Percentiles rank a stretch among this genome's conserved stretches.
Conservation (phyloP, 2,329 filamentous ascomycete species). For the Phialocephala sp. region DNA sequence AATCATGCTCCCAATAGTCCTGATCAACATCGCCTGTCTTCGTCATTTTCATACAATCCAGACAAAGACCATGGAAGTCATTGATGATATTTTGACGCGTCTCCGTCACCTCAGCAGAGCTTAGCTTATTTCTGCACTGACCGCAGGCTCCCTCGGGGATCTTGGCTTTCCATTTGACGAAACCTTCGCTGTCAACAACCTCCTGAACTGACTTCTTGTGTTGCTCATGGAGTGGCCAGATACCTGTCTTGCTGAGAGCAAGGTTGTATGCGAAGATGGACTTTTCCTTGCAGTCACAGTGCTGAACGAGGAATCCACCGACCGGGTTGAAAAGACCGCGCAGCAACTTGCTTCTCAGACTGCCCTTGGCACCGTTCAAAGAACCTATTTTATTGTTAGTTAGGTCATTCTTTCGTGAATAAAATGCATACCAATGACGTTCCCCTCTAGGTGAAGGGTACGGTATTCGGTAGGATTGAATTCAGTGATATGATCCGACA, state of each 20-base stretch:
- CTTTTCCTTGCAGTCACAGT: constrained; percentile 20
- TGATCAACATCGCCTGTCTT: constrained; percentile 10
- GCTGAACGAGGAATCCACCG: neutral
- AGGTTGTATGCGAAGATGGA: constrained; percentile 12
- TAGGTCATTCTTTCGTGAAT: neutral
- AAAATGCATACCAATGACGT: constrained; percentile 20
- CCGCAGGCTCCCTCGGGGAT: constrained; percentile 11
- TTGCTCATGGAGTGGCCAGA: constrained; percentile 20
- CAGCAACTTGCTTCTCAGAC: constrained; percentile 21
- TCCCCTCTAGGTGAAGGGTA: constrained; percentile 33
- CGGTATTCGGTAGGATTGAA: constrained; percentile 15
- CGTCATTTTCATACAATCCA: constrained; percentile 25
- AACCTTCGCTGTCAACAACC: constrained; percentile 10
- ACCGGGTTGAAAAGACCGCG: constrained; percentile 15
- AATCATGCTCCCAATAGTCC: constrained; percentile 24
- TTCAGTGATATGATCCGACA: constrained; percentile 17
- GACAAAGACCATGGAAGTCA: constrained; percentile 26
- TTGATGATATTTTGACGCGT: neutral
- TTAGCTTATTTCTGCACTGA: neutral
- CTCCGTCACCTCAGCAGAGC: neutral
- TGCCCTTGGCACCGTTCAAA: constrained; percentile 25
- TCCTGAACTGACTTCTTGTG: constrained; percentile 17
- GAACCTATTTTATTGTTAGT: constrained; percentile 9
- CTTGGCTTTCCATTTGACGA: constrained; percentile 7
- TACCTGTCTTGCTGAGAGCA: constrained; percentile 18